Base-by-base conservation (phyloP, 768 basidiomycete species). In the Lentinula detonsa region DNA sequence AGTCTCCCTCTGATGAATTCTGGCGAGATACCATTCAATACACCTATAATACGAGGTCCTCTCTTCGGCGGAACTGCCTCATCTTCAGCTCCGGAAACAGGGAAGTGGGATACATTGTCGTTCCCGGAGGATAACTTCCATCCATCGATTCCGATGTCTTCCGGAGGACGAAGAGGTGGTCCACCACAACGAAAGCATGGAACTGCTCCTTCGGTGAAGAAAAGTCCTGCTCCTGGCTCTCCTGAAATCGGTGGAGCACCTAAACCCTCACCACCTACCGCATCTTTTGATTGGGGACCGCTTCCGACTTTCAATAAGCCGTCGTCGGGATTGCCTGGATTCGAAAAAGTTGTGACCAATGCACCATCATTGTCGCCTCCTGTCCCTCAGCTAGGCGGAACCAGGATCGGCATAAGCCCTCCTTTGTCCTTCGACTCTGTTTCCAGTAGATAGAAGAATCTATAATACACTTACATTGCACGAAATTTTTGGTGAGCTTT, bases 251-350 rank as follows among this genome's bases (percentile, higher is more conserved):
- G 69, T 2, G 54, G 73, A 13, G 59, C 74, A 5, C 33, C 62
- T 77, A 21, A 65, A 68, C 13, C 65, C 73, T 21, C 55, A 9
- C 18, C 53, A 10, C 45, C 57, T 33, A 45, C 33, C 16, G 63
- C 77, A 23, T 65, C 74, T 1, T 85, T 86, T 68, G 77, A 82
- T 64, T 87, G 86, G 86, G 86, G 86, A 9, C 85, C 85, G 1
- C 65, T 87, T 61, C 86, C 86, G 3, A 73, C 57, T 18, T 80
- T 81, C 60, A 67, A 71, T 46, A 71, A 71, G 57, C 45, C 53
- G 35, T 46, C 57, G 15, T n/a, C 57, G n/a, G 57, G 43, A n/a
- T 50, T 59, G 42, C 57, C 57, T 48, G 57, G 57, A 9, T 59
- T 59, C 21, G 57, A 59, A 15, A 59, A 48, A 21, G 48, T 59